phyloP scores from a whole-genome alignment of 495 filamentous ascomycete genomes.

The Aspergillus avenaceus region DNA sequence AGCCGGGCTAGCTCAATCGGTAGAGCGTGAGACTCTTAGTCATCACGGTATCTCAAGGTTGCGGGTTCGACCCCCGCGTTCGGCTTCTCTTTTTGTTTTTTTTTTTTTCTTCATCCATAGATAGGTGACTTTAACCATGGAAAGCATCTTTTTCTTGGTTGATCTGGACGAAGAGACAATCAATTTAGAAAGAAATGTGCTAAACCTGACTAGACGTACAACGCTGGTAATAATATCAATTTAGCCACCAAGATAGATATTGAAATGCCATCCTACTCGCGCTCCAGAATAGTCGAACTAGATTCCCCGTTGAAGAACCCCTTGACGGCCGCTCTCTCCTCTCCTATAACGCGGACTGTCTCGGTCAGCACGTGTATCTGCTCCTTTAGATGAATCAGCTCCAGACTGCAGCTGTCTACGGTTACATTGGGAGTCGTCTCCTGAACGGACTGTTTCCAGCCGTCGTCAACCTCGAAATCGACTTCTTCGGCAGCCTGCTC shows the following conservation, averaged over 20 bases:
- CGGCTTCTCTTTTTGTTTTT: constrained; percentile 29
- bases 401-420: constrained; percentile 61
- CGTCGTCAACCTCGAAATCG: constrained; percentile 75
- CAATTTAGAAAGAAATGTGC: not conserved
- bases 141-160: not conserved
- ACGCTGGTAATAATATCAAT: not conserved
- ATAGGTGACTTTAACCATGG: too few species aligned
- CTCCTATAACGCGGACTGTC: constrained; percentile 45
- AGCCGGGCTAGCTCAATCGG: constrained; percentile 53
- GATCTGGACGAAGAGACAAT: not conserved
- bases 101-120: too few species aligned
- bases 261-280: not conserved
- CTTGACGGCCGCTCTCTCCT: constrained; percentile 15
- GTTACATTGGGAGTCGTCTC: constrained; percentile 73
- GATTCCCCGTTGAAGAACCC: constrained; percentile 12
- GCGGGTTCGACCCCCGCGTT: constrained; percentile 56
- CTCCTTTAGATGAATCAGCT: constrained; percentile 62
- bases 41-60: constrained; percentile 45
- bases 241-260: not conserved
- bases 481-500: constrained; percentile 70
- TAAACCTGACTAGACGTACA: not conserved
- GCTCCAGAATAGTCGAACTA: constrained; percentile 13
- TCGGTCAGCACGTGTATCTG: constrained; percentile 68
- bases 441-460: constrained; percentile 74
- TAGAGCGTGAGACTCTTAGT: constrained; percentile 56